phyloP scores from a whole-genome alignment of 176 grass and related monocot genomes.

The Areca catechu region DNA sequence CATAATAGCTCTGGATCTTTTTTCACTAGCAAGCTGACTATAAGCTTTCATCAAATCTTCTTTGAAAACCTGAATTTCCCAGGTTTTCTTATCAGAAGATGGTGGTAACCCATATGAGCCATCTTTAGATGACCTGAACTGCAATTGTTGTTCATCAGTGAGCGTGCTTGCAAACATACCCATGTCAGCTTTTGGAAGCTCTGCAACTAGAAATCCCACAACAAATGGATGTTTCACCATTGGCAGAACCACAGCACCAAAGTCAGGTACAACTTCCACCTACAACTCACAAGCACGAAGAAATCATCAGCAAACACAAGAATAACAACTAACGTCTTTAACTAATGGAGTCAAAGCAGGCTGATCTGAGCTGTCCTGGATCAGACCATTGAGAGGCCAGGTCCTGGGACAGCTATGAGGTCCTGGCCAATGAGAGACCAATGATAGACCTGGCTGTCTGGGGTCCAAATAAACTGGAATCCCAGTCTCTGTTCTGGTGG shows the following conservation, averaged over 20 bases:
- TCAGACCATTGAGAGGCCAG: too few relatives aligned
- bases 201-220: constrained; percentile 78
- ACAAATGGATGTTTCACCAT: constrained; percentile 86
- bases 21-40: constrained; percentile 32
- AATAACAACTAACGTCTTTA: not conserved
- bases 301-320: constrained; percentile 9
- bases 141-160: constrained; percentile 17
- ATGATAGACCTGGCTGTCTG: too few relatives aligned
- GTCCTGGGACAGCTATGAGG: too few relatives aligned
- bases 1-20: constrained; percentile 45
- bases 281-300: constrained; percentile 25
- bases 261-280: constrained; percentile 53
- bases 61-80: constrained; percentile 35
- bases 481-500: too few relatives aligned
- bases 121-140: constrained; percentile 18
- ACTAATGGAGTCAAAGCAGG: not conserved
- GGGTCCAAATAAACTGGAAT: too few relatives aligned
- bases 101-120: constrained; percentile 16
- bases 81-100: constrained; percentile 22
- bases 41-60: constrained; percentile 39
- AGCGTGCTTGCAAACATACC: constrained; percentile 10
- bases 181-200: constrained; percentile 45
- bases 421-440: too few relatives aligned
- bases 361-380: too few relatives aligned
- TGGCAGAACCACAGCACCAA: constrained; percentile 56